Evolutionary conservation across 208 protist species (phyloP).

Genomic region (Wallacemonas sp.): DNA sequence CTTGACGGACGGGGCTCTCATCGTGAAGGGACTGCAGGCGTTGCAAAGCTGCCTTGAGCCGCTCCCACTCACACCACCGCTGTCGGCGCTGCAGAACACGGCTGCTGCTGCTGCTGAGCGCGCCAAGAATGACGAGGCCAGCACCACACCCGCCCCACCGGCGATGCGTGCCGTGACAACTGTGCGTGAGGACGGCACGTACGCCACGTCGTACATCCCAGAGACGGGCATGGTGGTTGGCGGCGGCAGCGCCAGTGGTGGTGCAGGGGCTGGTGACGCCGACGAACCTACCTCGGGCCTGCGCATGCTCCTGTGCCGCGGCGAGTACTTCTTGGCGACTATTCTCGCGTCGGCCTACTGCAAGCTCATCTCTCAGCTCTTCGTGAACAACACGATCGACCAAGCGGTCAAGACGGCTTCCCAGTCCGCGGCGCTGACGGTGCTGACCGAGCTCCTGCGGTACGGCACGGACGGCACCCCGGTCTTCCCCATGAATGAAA

Average conservation of each 20-base stretch:
- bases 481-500: constrained; percentile 59
- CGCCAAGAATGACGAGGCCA: constrained; percentile 12
- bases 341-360: constrained; percentile 88
- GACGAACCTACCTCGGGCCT: constrained; percentile 34
- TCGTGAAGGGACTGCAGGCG: constrained; percentile 42
- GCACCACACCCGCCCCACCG: constrained; percentile 7
- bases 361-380: constrained; percentile 94
- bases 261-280: background rate
- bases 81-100: constrained; percentile 35
- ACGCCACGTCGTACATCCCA: constrained; percentile 85
- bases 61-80: constrained; percentile 59
- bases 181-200: constrained; percentile 92
- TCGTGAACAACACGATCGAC: constrained; percentile 21
- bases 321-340: constrained; percentile 95
- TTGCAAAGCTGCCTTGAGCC: constrained; percentile 51
- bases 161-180: constrained; percentile 66
- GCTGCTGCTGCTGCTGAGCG: constrained; percentile 17
- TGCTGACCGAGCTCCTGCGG: constrained; percentile 75
- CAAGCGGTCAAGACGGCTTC: constrained; percentile 33
- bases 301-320: constrained; percentile 58
- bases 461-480: constrained; percentile 59
- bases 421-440: constrained; percentile 59
- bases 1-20: constrained; percentile 53
- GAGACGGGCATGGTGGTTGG: background rate
- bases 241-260: background rate